Evolutionary conservation across 2,329 filamentous ascomycete genomes (phyloP), one percentile per base, ranked within the genome.

Genomic region (Colletotrichum lupini): DNA sequence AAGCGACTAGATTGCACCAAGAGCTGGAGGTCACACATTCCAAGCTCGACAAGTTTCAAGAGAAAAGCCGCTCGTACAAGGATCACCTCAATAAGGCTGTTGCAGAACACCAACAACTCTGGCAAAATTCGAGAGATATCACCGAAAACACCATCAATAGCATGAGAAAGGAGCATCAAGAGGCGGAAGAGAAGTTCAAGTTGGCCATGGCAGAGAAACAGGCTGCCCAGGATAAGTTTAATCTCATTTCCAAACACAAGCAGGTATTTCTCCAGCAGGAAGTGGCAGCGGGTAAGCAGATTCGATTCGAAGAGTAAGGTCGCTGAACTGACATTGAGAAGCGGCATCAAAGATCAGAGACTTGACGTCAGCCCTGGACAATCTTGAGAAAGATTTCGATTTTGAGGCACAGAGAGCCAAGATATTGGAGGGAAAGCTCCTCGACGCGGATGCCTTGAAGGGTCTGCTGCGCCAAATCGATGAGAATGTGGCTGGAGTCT

Each of bases 101-200:
- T 9, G 73, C 76, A 2, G 87, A 89, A 70, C 87, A 89, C 32
- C 85, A 88, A 68, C 76, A 77, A 5, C 79, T 88, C 1, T 87
- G 82, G 74, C 76, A 73, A 4, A 78, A 79, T 52, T 80, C 81
- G 9, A 81, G 79, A 55, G 65, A 78, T 2, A 79, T 79, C 55
- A 83, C 82, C 64, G 72, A 84, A 19, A 73, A 82, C 2, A 76
- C 81, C 0, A 80, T 83, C 12, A 73, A 79, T 1, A 76, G 85
- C 30, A 68, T 87, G 5, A 79, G 78, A 22, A 75, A 78, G 11
- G 81, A 85, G 26, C 73, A 74, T 12, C 78, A 79, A 3, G 74
- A 74, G n/a, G 35, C 32, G 6, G 22, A 11, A 14, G 30, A 75
- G 35, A 82, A 82, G 49, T 74, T 82, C 53, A 32, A 62, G 24